Conservation (phyloP, 2,329 filamentous ascomycete species). For the Colletotrichum eremochloae region DNA sequence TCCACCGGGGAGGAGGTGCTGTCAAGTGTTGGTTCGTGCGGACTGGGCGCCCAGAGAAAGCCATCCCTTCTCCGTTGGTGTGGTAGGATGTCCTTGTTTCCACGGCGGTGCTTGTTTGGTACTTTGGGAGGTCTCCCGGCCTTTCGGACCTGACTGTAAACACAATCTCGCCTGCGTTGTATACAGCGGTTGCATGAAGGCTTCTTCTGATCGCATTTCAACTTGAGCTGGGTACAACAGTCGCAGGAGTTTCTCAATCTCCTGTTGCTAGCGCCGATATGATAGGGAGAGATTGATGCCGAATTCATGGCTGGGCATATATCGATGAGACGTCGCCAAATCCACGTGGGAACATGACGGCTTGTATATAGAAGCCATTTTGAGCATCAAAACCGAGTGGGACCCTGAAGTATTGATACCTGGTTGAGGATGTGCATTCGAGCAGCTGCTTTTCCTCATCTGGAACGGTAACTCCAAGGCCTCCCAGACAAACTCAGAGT, state of each 20-base stretch:
- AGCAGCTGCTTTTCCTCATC: neutral
- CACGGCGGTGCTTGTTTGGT: neutral
- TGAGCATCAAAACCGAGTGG: neutral
- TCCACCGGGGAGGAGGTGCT: neutral
- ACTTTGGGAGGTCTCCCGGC: constrained; percentile 4
- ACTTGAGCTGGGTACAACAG: constrained; percentile 12
- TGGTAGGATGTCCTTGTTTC: neutral
- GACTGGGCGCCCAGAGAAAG: neutral
- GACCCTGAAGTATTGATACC: neutral
- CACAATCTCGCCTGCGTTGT: neutral
- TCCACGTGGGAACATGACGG: neutral
- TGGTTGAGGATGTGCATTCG: neutral
- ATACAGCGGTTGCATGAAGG: constrained; percentile 13
- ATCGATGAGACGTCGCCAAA: neutral
- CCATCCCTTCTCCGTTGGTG: neutral
- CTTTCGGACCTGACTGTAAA: constrained; percentile 17
- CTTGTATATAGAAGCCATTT: neutral
- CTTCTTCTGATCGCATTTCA: constrained; percentile 24
- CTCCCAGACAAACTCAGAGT: neutral
- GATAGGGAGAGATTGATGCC: neutral
- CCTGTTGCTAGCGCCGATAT: neutral
- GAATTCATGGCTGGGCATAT: neutral
- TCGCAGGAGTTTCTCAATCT: constrained; percentile 23
- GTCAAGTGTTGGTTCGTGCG: neutral
- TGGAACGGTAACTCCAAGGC: neutral